Evolutionary conservation across 768 basidiomycete species (phyloP).

Genomic region (Leccinellum rugosiceps): DNA sequence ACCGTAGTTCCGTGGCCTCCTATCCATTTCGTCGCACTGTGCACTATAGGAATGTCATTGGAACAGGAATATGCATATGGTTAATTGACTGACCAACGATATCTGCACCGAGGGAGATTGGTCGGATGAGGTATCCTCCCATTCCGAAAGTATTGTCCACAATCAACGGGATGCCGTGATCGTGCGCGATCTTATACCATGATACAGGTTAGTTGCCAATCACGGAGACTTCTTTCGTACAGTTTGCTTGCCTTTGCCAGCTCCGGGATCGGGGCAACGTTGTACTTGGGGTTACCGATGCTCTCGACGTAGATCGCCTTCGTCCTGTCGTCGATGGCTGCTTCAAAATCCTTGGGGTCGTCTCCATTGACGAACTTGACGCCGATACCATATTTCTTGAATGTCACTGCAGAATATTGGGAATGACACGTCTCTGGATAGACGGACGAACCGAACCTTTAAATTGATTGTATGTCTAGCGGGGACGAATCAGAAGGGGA

Average conservation of each 20-base stretch:
- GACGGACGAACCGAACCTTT: slow-evolving; percentile 39
- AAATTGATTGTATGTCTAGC: slow-evolving; percentile 60
- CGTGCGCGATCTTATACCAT: slow-evolving; percentile 52
- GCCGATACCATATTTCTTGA: slow-evolving; percentile 53
- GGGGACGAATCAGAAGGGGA: background rate
- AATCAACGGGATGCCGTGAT: slow-evolving; percentile 55
- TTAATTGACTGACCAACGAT: slow-evolving; percentile 39
- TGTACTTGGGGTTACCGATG: slow-evolving; percentile 61
- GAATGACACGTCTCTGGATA: background rate
- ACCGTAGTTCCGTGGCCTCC: slow-evolving; percentile 64
- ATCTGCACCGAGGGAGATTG: slow-evolving; percentile 57
- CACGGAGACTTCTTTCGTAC: background rate
- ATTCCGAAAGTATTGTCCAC: slow-evolving; percentile 66
- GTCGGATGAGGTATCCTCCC: slow-evolving; percentile 53
- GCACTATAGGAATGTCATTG: slow-evolving; percentile 32
- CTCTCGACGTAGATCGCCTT: slow-evolving; percentile 58
- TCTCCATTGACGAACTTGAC: slow-evolving; percentile 51
- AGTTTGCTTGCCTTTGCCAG: slow-evolving; percentile 44
- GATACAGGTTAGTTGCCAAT: background rate
- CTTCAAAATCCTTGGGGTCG: slow-evolving; percentile 44
- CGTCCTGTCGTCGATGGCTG: slow-evolving; percentile 58
- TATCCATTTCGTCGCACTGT: slow-evolving; percentile 67
- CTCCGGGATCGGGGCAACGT: slow-evolving; percentile 51
- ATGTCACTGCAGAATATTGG: slow-evolving; percentile 36
- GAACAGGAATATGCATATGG: background rate